phyloP scores from a whole-genome alignment of 176 grass and related monocot species.

The Eleusine coracana region DNA sequence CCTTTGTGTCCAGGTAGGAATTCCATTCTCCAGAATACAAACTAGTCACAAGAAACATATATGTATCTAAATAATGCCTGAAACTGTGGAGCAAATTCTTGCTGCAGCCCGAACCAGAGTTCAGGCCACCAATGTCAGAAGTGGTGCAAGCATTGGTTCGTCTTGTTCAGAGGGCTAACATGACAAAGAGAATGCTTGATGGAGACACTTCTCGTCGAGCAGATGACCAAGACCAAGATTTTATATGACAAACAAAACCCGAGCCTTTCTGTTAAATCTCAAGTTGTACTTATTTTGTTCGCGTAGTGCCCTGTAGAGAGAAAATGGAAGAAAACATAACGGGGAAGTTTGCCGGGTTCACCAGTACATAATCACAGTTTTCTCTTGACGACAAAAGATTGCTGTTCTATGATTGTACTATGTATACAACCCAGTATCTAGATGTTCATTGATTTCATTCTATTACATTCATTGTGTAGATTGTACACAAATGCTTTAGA shows the following conservation, averaged over 20 bases:
- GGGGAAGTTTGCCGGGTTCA: background rate
- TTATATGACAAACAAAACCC: slow-evolving; percentile 40
- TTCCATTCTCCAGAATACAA: background rate
- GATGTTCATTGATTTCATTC: slow-evolving; percentile 18
- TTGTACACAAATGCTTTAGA: background rate
- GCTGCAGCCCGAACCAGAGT: slow-evolving; percentile 72
- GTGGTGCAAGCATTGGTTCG: slow-evolving; percentile 81
- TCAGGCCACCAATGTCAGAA: slow-evolving; percentile 82
- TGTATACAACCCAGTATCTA: background rate
- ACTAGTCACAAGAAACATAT: background rate
- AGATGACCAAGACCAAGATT: slow-evolving; percentile 56
- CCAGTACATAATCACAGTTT: slow-evolving; percentile 51
- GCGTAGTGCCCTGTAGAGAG: background rate
- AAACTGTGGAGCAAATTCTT: slow-evolving; percentile 10
- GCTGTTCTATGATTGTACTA: slow-evolving; percentile 7
- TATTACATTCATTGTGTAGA: slow-evolving; percentile 33
- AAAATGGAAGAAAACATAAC: slow-evolving; percentile 4
- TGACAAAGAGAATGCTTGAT: slow-evolving; percentile 65
- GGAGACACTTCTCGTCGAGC: slow-evolving; percentile 47
- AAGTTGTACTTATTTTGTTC: slow-evolving; percentile 36
- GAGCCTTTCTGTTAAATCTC: background rate
- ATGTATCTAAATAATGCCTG: background rate
- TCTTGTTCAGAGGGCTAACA: slow-evolving; percentile 78
- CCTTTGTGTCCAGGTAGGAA: slow-evolving; percentile 71
- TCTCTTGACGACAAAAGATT: slow-evolving; percentile 10